Base-by-base conservation (phyloP, 345 rosid species). In the Jatropha curcas region DNA sequence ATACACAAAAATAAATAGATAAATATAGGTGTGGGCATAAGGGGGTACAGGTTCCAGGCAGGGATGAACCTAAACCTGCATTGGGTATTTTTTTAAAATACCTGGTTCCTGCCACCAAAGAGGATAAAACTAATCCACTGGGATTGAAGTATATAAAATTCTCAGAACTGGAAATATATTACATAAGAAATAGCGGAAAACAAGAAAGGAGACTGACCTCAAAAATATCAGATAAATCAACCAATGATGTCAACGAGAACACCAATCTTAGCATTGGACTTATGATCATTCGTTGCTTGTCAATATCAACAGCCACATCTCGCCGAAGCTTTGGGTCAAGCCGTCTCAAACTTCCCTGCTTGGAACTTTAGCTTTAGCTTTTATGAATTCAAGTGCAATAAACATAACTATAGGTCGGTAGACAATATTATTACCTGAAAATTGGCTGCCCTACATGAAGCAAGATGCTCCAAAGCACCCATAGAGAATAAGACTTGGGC, bases 401-500 rank as follows among this genome's bases (percentile, higher is more conserved):
- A 70, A 41, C 11, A 76, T 27, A 67, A 71, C 50, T 4, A 71
- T 24, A 41, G 62, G 41, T 37, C 59, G 41, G 20, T 55, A 51
- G 41, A 65, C 7, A 58, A 46, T 60, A 58, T 31, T 67, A 58
- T 82, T 69, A 91, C 98, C 94, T 92, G 95, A 57, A 86, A 80
- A 76, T 76, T 82, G 57, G 84, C 78, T 50, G 88, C 92, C 83
- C 57, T 87, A 84, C 91, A 90, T 35, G 98, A 92, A 71, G 91
- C 76, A 35, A 94, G 80, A 77, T 90, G 95, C 78, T 92, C 98
- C 84, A 94, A 74, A 60, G 93, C 87, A 76, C 93, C 91, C 97
- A 94, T 94, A 60, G 97, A 89, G 80, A 92, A 89, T 60, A 94
- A 82, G 72, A 94, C 92, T 80, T 89, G 95, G 25, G 95, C 91